Percentiles rank a stretch among this genome's conserved stretches.
Evolutionary conservation across 805 yeast species (phyloP).

Genomic region (Candida oleophila): DNA sequence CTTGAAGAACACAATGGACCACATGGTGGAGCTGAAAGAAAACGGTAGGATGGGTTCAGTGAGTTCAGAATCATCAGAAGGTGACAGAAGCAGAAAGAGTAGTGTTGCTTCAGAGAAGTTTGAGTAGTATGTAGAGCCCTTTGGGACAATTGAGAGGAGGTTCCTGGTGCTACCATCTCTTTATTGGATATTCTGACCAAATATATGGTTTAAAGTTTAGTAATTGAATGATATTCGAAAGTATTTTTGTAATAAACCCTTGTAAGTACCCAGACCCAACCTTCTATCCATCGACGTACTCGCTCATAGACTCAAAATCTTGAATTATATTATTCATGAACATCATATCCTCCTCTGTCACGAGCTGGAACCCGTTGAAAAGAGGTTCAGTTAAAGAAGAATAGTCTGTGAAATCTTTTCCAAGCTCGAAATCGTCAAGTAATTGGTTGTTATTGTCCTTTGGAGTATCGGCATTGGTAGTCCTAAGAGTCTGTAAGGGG

Average conservation of each 20-base stretch:
- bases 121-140: constrained; percentile 7
- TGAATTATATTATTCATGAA: constrained; percentile 17
- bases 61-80: constrained; percentile 12
- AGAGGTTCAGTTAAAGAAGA: not conserved
- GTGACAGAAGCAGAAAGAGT: constrained; percentile 16
- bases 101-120: constrained; percentile 16
- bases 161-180: not conserved
- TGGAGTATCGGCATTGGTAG: not conserved
- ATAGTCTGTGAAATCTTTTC: constrained; percentile 3
- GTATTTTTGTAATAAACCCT: too few species aligned
- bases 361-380: constrained; percentile 3
- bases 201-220: too few species aligned
- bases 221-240: too few species aligned
- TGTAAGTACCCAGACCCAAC: not conserved
- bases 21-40: constrained; percentile 5
- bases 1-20: constrained; percentile 4
- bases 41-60: constrained; percentile 13
- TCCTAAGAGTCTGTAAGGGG: not conserved
- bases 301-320: constrained; percentile 7
- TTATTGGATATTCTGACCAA: not conserved
- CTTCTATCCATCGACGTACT: not conserved
- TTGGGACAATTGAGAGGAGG: not conserved
- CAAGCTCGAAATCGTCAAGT: constrained; percentile 1
- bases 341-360: constrained; percentile 18
- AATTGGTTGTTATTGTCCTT: not conserved